These are phyloP conservation scores for Rhytidiadelphus loreus DNA, from an alignment of 225 moss, liverwort and hornwort species.

Conservation along the genomic window DNA sequence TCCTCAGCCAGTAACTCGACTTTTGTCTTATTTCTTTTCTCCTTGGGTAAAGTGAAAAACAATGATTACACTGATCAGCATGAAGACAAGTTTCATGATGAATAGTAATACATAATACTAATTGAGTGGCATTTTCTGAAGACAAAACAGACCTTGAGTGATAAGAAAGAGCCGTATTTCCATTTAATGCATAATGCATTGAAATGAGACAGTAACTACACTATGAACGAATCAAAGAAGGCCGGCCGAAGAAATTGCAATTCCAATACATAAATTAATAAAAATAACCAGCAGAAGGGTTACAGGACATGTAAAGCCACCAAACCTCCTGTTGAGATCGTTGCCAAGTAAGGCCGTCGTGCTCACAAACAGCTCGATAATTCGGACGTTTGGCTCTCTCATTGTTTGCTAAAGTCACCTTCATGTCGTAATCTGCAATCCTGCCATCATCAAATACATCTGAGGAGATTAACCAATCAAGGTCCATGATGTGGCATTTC, in stretches of 20 bases:
- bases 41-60: conserved; percentile 12
- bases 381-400: conserved; percentile 47
- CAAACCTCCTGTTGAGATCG: conserved; percentile 69
- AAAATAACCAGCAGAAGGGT: background rate
- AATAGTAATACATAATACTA: background rate
- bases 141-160: background rate
- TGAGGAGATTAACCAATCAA: background rate
- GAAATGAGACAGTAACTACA: background rate
- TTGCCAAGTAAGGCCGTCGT: conserved; percentile 96
- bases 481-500: background rate
- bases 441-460: conserved; percentile 22
- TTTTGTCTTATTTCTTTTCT: conserved; percentile 64
- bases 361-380: conserved; percentile 63
- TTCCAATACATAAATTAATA: background rate
- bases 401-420: conserved; percentile 39
- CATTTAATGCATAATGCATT: background rate
- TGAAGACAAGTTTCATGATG: background rate
- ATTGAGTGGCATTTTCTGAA: background rate
- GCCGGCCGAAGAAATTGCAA: background rate
- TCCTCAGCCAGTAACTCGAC: conserved; percentile 93
- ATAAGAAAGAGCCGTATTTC: background rate
- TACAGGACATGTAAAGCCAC: background rate
- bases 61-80: background rate
- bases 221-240: background rate
- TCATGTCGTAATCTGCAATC: conserved; percentile 52